Evolutionary conservation across 2,329 filamentous ascomycete species (phyloP).

Genomic region (Cercospora sp.): DNA sequence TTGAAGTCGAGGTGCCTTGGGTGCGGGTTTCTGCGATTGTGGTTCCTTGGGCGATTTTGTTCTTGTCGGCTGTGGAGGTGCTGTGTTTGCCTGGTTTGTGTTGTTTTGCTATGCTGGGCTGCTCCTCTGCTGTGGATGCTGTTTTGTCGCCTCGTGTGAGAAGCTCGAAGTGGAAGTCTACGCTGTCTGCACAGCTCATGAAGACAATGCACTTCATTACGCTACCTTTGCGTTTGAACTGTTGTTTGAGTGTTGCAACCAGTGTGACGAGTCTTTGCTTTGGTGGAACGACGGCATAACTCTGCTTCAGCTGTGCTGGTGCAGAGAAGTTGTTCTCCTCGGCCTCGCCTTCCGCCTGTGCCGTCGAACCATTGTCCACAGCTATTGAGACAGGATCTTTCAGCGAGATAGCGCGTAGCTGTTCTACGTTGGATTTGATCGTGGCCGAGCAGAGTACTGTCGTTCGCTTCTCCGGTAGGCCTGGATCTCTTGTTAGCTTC

Average conservation of each 20-base stretch:
- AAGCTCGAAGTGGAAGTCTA: constrained; percentile 92
- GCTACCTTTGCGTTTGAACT: constrained; percentile 83
- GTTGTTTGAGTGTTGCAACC: constrained; percentile 77
- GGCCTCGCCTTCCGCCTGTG: constrained; percentile 46
- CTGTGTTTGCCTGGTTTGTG: constrained; percentile 26
- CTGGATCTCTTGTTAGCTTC: constrained; percentile 22
- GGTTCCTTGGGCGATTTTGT: constrained; percentile 45
- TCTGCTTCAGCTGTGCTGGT: constrained; percentile 90
- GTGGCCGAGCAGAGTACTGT: constrained; percentile 95
- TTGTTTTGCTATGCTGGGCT: constrained; percentile 19
- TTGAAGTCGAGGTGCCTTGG: constrained; percentile 44
- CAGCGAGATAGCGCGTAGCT: constrained; percentile 89
- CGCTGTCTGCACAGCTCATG: constrained; percentile 93
- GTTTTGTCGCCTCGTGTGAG: constrained; percentile 55
- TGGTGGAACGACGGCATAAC: constrained; percentile 80
- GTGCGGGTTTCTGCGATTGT: constrained; percentile 51
- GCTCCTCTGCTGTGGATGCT: constrained; percentile 34
- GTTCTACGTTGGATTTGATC: constrained; percentile 96
- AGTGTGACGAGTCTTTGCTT: constrained; percentile 90
- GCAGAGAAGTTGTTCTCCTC: constrained; percentile 68
- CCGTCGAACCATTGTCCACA: constrained; percentile 56
- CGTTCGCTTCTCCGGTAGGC: constrained; percentile 72
- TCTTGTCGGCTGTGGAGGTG: constrained; percentile 36
- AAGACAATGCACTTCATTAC: constrained; percentile 98
- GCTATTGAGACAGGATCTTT: constrained; percentile 89